Conservation (phyloP, 495 filamentous ascomycete genomes). For the Sporormia fimetaria region DNA sequence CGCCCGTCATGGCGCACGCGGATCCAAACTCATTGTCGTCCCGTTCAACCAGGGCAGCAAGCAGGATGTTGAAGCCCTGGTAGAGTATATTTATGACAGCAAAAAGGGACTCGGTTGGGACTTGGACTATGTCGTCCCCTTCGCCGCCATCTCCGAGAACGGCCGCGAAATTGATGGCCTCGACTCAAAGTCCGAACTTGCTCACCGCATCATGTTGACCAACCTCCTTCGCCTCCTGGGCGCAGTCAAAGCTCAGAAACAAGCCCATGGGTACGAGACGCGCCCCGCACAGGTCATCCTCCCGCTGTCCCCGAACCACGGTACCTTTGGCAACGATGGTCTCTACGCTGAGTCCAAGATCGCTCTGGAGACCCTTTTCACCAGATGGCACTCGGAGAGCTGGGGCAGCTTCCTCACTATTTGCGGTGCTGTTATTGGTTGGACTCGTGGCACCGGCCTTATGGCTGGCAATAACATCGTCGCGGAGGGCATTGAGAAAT, state of each 20-base stretch:
- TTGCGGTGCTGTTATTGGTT: slow-evolving; percentile 96
- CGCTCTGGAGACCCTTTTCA: slow-evolving; percentile 93
- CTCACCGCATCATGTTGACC: slow-evolving; percentile 98
- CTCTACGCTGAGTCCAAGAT: slow-evolving; percentile 98
- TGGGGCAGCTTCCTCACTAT: slow-evolving; percentile 98
- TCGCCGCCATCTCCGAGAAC: slow-evolving; percentile 94
- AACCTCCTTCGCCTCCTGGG: slow-evolving; percentile 89
- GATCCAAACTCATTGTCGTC: slow-evolving; percentile 93
- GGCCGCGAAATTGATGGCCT: slow-evolving; percentile 95
- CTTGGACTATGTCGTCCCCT: slow-evolving; percentile 89
- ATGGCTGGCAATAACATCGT: slow-evolving; percentile 99
- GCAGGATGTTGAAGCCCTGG: slow-evolving; percentile 85
- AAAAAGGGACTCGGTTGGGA: slow-evolving; percentile 98
- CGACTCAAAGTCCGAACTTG: slow-evolving; percentile 95
- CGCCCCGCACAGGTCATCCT: slow-evolving; percentile 93
- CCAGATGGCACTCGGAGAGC: slow-evolving; percentile 94
- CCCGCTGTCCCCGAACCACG: slow-evolving; percentile 93
- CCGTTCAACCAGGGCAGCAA: slow-evolving; percentile 98
- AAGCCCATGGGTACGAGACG: slow-evolving; percentile 75
- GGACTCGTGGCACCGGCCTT: slow-evolving; percentile 95
- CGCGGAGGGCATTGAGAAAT: slow-evolving; percentile 89
- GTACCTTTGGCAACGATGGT: slow-evolving; percentile 95
- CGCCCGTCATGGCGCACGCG: slow-evolving; percentile 78
- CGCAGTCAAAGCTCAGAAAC: slow-evolving; percentile 81
- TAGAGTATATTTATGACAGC: slow-evolving; percentile 92